Conservation (phyloP, 345 rosid species). For the Conringia planisiliqua region DNA sequence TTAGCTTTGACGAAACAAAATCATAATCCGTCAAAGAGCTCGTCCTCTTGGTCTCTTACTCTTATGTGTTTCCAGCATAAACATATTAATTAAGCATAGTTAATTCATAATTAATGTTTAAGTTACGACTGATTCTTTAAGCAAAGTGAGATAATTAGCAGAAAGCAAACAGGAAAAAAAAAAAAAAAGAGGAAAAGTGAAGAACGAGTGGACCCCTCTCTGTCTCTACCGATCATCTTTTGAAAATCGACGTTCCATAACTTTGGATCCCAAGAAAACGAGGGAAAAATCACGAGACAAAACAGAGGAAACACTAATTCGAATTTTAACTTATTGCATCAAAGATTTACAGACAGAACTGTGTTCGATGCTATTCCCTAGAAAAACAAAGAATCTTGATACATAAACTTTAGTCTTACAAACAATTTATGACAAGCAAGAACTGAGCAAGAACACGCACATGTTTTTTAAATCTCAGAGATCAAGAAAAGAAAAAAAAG, state of each 20-base stretch:
- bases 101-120: background rate
- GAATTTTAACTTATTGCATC: background rate
- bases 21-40: constrained; percentile 16
- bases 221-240: background rate
- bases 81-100: background rate
- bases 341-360: background rate
- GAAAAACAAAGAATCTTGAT: background rate
- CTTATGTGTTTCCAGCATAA: background rate
- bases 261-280: background rate
- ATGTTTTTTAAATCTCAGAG: constrained; percentile 3
- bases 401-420: background rate
- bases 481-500: background rate
- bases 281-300: background rate
- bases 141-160: constrained; percentile 19
- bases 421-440: background rate
- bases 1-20: background rate
- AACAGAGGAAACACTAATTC: background rate
- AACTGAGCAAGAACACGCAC: background rate
- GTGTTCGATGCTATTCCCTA: background rate
- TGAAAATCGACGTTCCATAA: background rate
- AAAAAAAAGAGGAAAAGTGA: background rate
- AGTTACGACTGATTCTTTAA: background rate
- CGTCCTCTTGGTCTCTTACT: background rate
- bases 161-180: constrained; percentile 3
- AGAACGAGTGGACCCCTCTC: constrained; percentile 24